Evolutionary conservation across 768 basidiomycete genomes (phyloP).

Genomic region (Lentinula sp.): DNA sequence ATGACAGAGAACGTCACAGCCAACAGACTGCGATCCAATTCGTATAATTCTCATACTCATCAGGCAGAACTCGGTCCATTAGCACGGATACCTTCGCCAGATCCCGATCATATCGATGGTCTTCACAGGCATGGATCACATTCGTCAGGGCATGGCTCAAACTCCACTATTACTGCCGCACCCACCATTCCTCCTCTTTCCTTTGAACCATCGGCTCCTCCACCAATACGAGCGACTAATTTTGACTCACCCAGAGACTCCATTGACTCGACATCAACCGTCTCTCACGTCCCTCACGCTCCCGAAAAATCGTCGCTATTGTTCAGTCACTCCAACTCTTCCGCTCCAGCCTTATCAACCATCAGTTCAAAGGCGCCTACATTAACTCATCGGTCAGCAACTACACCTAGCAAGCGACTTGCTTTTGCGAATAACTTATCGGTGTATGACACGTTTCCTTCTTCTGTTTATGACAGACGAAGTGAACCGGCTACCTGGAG

Average conservation of each 20-base stretch:
- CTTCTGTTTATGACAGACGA: slow-evolving; percentile 86
- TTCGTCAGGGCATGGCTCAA: slow-evolving; percentile 34
- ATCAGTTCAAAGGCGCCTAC: slow-evolving; percentile 37
- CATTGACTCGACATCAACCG: slow-evolving; percentile 27
- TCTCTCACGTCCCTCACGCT: slow-evolving; percentile 29
- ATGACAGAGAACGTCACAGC: slow-evolving; percentile 40
- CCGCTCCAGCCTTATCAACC: slow-evolving; percentile 79
- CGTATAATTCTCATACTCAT: slow-evolving; percentile 57
- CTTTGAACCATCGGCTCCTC: slow-evolving; percentile 39
- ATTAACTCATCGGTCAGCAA: slow-evolving; percentile 67
- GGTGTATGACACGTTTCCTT: slow-evolving; percentile 95
- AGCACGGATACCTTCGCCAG: slow-evolving; percentile 75
- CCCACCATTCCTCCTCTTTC: slow-evolving; percentile 51
- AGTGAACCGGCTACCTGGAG: slow-evolving; percentile 98
- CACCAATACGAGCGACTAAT: slow-evolving; percentile 17
- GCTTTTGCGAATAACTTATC: slow-evolving; percentile 90
- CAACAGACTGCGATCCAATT: slow-evolving; percentile 72
- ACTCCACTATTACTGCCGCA: slow-evolving; percentile 4
- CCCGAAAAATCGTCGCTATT: slow-evolving; percentile 44
- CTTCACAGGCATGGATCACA: slow-evolving; percentile 64
- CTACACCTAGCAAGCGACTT: slow-evolving; percentile 64
- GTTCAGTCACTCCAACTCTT: slow-evolving; percentile 87
- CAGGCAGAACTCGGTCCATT: slow-evolving; percentile 65
- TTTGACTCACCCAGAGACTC: slow-evolving; percentile 33
- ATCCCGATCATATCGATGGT: slow-evolving; percentile 86